phyloP scores from a whole-genome alignment of 257 asterid genomes.

The Jaltomata sinuosa region DNA sequence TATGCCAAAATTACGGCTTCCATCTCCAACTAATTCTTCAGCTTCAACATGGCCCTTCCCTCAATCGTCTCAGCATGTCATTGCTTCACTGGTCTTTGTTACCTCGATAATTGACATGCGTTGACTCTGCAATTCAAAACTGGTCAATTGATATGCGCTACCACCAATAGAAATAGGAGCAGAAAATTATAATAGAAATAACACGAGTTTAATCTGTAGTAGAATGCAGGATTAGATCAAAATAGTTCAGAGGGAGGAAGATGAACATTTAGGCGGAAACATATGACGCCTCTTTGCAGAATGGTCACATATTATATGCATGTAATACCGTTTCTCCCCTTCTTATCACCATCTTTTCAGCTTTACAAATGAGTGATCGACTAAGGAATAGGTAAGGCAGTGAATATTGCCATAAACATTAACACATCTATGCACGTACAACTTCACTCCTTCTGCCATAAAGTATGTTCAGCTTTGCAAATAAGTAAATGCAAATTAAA shows the following conservation, averaged over 20 bases:
- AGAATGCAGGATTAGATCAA: background rate
- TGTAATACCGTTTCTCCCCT: background rate
- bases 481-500: background rate
- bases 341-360: background rate
- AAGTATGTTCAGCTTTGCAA: background rate
- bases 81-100: background rate
- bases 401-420: too few relatives aligned
- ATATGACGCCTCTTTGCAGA: background rate
- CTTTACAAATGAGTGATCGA: background rate
- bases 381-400: background rate
- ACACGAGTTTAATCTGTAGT: background rate
- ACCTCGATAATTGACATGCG: background rate
- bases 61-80: background rate
- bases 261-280: background rate
- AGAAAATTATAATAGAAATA: background rate
- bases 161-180: background rate
- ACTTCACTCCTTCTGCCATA: background rate
- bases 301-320: background rate
- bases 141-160: background rate
- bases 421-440: too few relatives aligned
- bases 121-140: background rate
- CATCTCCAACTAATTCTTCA: background rate
- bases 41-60: background rate
- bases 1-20: background rate
- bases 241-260: background rate